Conservation (phyloP, 2,329 filamentous ascomycete genomes). For the Dryadomyces quercivorus region DNA sequence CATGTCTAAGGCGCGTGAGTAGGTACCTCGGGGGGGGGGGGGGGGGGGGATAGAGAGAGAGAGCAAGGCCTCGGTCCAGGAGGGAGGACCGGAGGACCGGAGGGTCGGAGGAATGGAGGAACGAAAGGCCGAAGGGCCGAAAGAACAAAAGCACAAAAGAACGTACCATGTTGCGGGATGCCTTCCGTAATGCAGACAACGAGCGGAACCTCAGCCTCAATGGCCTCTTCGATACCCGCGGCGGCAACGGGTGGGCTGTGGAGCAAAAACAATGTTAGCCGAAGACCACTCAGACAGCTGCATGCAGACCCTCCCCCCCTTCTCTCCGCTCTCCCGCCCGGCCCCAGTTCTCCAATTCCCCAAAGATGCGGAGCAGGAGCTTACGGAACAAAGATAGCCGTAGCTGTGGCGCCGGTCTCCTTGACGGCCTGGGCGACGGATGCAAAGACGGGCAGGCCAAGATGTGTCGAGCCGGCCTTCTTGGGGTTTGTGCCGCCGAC, state of each 20-base stretch:
- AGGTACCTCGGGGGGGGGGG: no score
- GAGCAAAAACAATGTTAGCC: background rate
- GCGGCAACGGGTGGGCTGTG: conserved; percentile 77
- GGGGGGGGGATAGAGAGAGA: background rate
- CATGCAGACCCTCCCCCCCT: no score
- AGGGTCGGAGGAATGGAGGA: no score
- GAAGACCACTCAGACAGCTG: background rate
- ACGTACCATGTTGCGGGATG: conserved; percentile 87
- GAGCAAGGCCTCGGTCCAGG: background rate
- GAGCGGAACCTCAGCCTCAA: conserved; percentile 83
- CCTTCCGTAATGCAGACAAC: conserved; percentile 98
- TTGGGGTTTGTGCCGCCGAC: conserved; percentile 98
- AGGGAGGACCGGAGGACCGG: background rate
- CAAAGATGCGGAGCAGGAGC: background rate
- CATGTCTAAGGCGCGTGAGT: conserved; percentile 57
- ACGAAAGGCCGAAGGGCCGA: no score
- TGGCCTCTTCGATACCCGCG: conserved; percentile 91
- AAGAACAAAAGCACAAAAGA: background rate
- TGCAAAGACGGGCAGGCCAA: conserved; percentile 86
- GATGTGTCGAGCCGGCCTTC: conserved; percentile 85
- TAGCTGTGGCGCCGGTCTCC: conserved; percentile 80
- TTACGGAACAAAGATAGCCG: conserved; percentile 93
- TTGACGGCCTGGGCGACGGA: conserved; percentile 81
- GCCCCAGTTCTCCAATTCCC: background rate
- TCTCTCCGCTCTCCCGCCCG: background rate